Evolutionary conservation across 768 basidiomycete species (phyloP).

Genomic region (Leccinum rimulosum): DNA sequence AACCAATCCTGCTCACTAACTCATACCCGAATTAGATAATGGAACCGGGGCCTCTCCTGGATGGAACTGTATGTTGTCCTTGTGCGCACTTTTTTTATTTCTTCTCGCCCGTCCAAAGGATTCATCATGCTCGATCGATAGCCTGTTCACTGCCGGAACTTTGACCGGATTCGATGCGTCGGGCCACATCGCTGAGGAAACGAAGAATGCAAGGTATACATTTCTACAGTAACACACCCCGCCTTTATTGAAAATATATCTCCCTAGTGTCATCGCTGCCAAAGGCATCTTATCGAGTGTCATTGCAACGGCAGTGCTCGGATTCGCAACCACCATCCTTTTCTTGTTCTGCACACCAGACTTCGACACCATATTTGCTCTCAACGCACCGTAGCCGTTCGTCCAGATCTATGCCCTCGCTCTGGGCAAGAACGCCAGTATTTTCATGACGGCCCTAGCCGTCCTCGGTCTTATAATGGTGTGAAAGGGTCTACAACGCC

Average conservation of each 20-base stretch:
- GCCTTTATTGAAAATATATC: constrained; percentile 1
- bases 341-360: constrained; percentile 86
- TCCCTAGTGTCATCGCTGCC: constrained; percentile 64
- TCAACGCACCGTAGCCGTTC: constrained; percentile 87
- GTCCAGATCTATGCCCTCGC: constrained; percentile 86
- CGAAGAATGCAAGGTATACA: constrained; percentile 68
- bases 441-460: constrained; percentile 88
- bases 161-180: constrained; percentile 90
- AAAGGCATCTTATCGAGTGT: constrained; percentile 81
- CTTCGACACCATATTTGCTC: constrained; percentile 67
- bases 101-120: neutral
- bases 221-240: neutral
- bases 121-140: constrained; percentile 46
- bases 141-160: constrained; percentile 84
- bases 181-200: constrained; percentile 87
- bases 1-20: neutral
- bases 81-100: constrained; percentile 44
- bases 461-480: constrained; percentile 84
- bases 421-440: constrained; percentile 71
- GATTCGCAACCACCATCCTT: constrained; percentile 73
- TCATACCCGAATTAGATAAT: constrained; percentile 54
- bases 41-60: constrained; percentile 83
- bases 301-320: constrained; percentile 74
- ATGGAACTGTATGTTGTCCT: constrained; percentile 92
- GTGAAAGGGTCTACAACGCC: constrained; percentile 21